Evolutionary conservation across 73 alveolate genomes (phyloP).

Genomic region (Paramecium sexaurelia): DNA sequence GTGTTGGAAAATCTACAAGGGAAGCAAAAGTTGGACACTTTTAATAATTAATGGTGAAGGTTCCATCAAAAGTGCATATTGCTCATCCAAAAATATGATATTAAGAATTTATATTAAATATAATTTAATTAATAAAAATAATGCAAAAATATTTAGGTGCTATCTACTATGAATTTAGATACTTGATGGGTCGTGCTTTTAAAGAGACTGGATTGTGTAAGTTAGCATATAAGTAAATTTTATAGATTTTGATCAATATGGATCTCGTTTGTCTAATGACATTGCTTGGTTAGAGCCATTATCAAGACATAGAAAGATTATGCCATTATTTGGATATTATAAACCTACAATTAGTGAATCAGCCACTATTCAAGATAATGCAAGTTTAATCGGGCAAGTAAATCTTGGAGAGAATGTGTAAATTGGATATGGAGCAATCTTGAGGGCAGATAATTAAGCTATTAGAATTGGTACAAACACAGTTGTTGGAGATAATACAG

Average conservation of each 20-base stretch:
- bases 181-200: slow-evolving; percentile 28
- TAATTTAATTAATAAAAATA: background rate
- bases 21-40: slow-evolving; percentile 76
- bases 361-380: slow-evolving; percentile 77
- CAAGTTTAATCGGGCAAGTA: slow-evolving; percentile 83
- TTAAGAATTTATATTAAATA: background rate
- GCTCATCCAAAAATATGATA: slow-evolving; percentile 75
- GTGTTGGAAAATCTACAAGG: slow-evolving; percentile 79
- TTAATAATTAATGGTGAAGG: slow-evolving; percentile 77
- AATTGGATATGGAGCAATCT: slow-evolving; percentile 78
- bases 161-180: slow-evolving; percentile 6
- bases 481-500: slow-evolving; percentile 82
- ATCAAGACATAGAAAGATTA: slow-evolving; percentile 75
- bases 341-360: slow-evolving; percentile 68
- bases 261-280: slow-evolving; percentile 67
- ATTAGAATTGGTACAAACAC: slow-evolving; percentile 75
- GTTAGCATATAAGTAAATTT: background rate
- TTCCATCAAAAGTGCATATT: slow-evolving; percentile 70
- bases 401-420: slow-evolving; percentile 71
- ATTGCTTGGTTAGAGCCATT: slow-evolving; percentile 73
- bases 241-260: slow-evolving; percentile 59
- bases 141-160: slow-evolving; percentile 27
- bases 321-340: slow-evolving; percentile 73
- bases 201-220: slow-evolving; percentile 58
- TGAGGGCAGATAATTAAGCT: slow-evolving; percentile 78